Base-by-base conservation (phyloP, 495 filamentous ascomycete genomes). In the Polyplosphaeria fusca region DNA sequence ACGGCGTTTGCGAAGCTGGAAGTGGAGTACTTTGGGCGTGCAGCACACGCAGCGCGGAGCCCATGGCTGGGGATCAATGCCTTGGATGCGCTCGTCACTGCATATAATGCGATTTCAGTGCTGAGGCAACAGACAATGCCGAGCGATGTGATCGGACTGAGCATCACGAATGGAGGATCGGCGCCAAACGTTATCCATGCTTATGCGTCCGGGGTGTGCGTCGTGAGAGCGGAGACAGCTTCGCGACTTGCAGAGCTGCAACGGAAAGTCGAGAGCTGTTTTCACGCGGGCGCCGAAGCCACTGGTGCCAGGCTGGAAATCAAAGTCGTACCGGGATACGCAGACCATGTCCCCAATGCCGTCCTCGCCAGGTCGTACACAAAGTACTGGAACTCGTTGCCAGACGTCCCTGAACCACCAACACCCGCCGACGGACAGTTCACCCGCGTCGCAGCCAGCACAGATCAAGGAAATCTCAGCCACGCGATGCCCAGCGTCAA, bases 1-100 rank as follows among this genome's bases (percentile, higher is more conserved):
- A 73, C 77, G 16, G 78, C 78, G 2, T 82, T 78, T 49, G 55
- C 63, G 0, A 62, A 70, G 16, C 71, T 80, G 50, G 70, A 74
- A 49, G 76, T 75, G 0, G 76, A 77, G 61, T 82, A 78, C 62
- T 72, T 74, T 28, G 79, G 79, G 16, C 70, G 67, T 40, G 76
- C 74, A 49, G 76, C 73, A 25, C 79, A 86, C 55, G 82, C 83
- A 0, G 83, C 82, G 0, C 79, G 78, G n/a, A 78, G 76, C 27
- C 84, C 83, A 0, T 86, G 83, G 83, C 70, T 79, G 5, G 81
- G 81, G 0, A 73, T 84, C 47, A 87, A 87, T 52, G 82, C 83
- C 0, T 75, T 86, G 5, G 83, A 86, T 59, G 83, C 82, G 0
- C 60, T 85, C 18, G 73, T 86, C 11, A 71, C 74, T 0, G 77